Percentiles rank a stretch among this genome's conserved stretches.
phyloP scores from a whole-genome alignment of 345 rosid species.

The Trapa incisa region DNA sequence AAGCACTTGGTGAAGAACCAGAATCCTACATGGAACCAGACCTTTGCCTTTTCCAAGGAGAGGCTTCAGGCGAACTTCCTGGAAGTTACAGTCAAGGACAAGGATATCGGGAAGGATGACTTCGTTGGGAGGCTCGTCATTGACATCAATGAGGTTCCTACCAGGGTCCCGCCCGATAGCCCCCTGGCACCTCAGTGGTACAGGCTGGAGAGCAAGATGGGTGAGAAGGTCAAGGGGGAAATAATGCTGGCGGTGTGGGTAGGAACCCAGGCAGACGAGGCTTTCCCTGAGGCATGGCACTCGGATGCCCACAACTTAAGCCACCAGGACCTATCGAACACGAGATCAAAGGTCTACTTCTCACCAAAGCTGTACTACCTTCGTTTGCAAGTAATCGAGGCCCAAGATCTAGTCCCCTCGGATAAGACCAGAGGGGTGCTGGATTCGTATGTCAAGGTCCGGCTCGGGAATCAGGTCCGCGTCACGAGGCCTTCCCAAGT shows the following conservation, averaged over 20 bases:
- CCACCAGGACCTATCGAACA: conserved; percentile 57
- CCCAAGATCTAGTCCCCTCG: conserved; percentile 69
- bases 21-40: conserved; percentile 80
- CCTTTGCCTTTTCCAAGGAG: conserved; percentile 86
- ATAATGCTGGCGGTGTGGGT: conserved; percentile 97
- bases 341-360: conserved; percentile 80
- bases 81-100: conserved; percentile 74
- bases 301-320: conserved; percentile 79
- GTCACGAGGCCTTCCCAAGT: conserved; percentile 36
- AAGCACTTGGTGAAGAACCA: conserved; percentile 73
- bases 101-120: conserved; percentile 72
- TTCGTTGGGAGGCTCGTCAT: conserved; percentile 45
- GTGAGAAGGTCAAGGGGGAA: conserved; percentile 56
- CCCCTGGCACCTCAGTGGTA: conserved; percentile 98
- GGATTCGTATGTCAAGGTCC: conserved; percentile 46
- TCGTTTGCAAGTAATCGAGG: conserved; percentile 57
- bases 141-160: conserved; percentile 64
- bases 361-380: conserved; percentile 88
- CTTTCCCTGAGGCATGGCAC: conserved; percentile 94
- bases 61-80: conserved; percentile 58
- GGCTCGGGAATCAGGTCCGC: conserved; percentile 51
- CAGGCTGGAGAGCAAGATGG: conserved; percentile 49
- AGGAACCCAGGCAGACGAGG: conserved; percentile 96
- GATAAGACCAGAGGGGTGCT: conserved; percentile 48
- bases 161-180: conserved; percentile 80